These are phyloP conservation scores for Paecilomyces variotii DNA, from an alignment of 2,329 filamentous ascomycete species.

Conservation along the genomic window DNA sequence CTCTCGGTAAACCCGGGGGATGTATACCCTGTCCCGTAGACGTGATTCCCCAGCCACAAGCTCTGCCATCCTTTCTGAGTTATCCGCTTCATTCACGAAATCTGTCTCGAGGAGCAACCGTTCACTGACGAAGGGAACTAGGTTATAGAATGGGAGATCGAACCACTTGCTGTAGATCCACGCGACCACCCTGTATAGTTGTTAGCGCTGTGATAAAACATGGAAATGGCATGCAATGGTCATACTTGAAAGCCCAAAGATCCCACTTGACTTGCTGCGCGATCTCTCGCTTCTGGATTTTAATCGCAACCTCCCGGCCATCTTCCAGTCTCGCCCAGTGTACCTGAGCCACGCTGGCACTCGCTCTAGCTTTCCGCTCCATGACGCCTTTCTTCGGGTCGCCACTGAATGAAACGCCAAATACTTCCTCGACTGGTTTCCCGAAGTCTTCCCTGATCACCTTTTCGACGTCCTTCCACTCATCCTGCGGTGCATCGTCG, in stretches of 20 bases:
- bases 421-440: conserved; percentile 77
- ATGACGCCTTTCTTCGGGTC: conserved; percentile 57
- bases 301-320: conserved; percentile 86
- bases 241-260: conserved; percentile 84
- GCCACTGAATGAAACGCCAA: conserved; percentile 74
- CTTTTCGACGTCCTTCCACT: conserved; percentile 74
- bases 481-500: conserved; percentile 90
- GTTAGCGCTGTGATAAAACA: conserved; percentile 9
- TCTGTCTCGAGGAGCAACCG: conserved; percentile 90
- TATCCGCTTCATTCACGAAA: conserved; percentile 84
- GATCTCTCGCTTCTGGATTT: conserved; percentile 95
- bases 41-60: conserved; percentile 69
- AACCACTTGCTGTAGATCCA: conserved; percentile 80
- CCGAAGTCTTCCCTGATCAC: conserved; percentile 87
- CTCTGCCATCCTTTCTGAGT: conserved; percentile 73
- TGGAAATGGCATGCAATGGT: background rate
- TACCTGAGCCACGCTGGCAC: conserved; percentile 91
- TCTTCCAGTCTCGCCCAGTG: conserved; percentile 85
- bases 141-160: conserved; percentile 81
- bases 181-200: conserved; percentile 57
- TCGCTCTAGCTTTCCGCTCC: conserved; percentile 62
- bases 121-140: conserved; percentile 90
- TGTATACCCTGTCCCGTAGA: conserved; percentile 73
- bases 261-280: conserved; percentile 87
- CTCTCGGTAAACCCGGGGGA: conserved; percentile 76